Percentiles rank a stretch among this genome's conserved stretches.
Conservation (phyloP, 768 basidiomycete species). For the Suillus variegatus region DNA sequence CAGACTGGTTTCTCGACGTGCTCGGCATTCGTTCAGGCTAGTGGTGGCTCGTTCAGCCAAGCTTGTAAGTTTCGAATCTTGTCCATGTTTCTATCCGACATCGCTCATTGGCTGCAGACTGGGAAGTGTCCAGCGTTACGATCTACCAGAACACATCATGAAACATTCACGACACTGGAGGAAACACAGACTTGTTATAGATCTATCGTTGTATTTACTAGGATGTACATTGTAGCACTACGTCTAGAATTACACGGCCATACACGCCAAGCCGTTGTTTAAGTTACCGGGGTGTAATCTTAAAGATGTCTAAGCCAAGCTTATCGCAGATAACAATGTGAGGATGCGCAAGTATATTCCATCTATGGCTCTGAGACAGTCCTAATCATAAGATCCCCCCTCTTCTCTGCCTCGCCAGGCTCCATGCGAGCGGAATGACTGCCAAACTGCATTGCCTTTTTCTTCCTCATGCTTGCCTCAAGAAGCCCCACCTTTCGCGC, state of each 20-base stretch:
- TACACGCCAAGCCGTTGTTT: background rate
- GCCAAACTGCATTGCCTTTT: conserved; percentile 98
- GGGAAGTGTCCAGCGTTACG: conserved; percentile 78
- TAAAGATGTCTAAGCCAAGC: background rate
- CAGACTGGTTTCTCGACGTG: conserved; percentile 84
- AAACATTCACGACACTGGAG: conserved; percentile 3
- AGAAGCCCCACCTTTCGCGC: conserved; percentile 73
- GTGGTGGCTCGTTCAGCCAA: conserved; percentile 67
- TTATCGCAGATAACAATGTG: background rate
- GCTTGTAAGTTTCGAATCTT: conserved; percentile 64
- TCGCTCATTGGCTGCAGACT: conserved; percentile 48
- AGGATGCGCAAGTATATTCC: background rate
- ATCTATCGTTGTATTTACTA: conserved; percentile 3
- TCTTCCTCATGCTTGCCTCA: conserved; percentile 76
- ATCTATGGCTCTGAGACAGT: conserved; percentile 1
- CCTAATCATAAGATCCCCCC: conserved; percentile 46
- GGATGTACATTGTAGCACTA: background rate
- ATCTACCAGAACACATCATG: conserved; percentile 57
- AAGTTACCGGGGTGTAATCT: background rate
- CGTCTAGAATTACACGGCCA: background rate
- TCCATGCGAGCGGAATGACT: conserved; percentile 86
- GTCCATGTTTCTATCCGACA: conserved; percentile 8
- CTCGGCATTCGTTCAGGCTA: conserved; percentile 70
- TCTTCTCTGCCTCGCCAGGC: conserved; percentile 47
- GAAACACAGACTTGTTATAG: background rate